Base-by-base conservation (phyloP, 2,329 filamentous ascomycete genomes). In the Aspergillus arachidicola region DNA sequence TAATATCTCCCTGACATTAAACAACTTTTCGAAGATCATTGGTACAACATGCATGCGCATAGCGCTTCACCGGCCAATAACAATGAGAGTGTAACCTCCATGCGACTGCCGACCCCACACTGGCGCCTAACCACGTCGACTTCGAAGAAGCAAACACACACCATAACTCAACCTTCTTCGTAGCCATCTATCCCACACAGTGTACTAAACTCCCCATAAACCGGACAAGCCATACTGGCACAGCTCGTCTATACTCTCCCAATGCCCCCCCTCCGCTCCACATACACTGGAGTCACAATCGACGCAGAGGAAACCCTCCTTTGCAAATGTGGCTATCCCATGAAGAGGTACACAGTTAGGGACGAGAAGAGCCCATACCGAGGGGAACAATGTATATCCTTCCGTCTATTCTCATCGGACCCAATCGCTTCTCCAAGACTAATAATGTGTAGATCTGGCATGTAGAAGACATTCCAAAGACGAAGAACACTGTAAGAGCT, bases 1-100 rank as follows among this genome's bases (percentile, higher is more conserved):
- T 6, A n/a, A 14, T 9, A 62, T 26, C 6, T 28, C 51, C 4
- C 61, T 59, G n/a, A 73, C 41, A 76, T 71, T 1, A 74, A 76
- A 9, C 81, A 28, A 5, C 69, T n/a, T 26, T 19, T 23, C 23
- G 1, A 14, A 2, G 9, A 46, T 46, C 10, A 46, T 12, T 46
- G 9, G 46, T 50, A 50, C 23, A 50, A 19, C 26, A 16, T 50
- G 26, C 23, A 50, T 48, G 21, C 45, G 23, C 3, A 14, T 26
- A 14, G 21, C 21, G 45, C 45, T 6, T 48, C 21, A 16, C 23
- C 45, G 23, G 16, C 45, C 45, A 48, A 48, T 48, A 28, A 10
- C 45, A 26, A 14, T 7, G 12, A 23, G 3, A 14, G 23, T 46
- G 45, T 46, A 28, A 50, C 46, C 23, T n/a, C 38, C 4, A 21